Evolutionary conservation across 441 rosid species (phyloP).

Genomic region (Adansonia grandidieri): DNA sequence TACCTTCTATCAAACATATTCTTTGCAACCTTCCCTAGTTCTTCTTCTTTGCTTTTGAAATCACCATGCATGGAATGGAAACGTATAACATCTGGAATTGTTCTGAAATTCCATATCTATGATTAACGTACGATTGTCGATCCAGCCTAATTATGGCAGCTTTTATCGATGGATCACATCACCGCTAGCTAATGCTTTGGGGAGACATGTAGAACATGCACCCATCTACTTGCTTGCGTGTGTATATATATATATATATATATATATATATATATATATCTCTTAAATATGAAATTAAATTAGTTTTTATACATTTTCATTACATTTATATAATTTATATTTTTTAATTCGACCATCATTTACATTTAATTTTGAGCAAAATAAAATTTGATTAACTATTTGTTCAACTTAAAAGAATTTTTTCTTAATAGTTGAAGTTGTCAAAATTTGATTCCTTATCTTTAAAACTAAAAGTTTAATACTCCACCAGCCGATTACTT

Average conservation of each 20-base stretch:
- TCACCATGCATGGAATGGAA: slow-evolving; percentile 3
- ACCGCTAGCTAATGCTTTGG: background rate
- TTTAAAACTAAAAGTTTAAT: no score
- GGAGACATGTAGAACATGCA: slow-evolving; percentile 17
- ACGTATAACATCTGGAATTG: background rate
- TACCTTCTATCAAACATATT: background rate
- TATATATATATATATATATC: background rate
- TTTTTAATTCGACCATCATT: no score
- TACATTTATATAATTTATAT: no score
- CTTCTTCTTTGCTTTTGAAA: background rate
- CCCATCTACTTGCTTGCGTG: background rate
- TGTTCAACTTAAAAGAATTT: no score
- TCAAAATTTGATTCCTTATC: no score
- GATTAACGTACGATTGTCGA: background rate
- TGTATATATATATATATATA: background rate
- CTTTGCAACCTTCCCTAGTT: background rate
- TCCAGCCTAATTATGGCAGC: background rate
- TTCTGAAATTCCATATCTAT: background rate
- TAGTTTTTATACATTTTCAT: no score
- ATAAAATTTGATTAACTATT: no score
- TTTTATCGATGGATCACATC: slow-evolving; percentile 15
- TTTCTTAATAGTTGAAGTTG: no score
- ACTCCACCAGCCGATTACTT: no score
- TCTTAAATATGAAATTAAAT: no score
- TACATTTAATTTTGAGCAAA: no score